Evolutionary conservation across 2,329 filamentous ascomycete genomes (phyloP).

Genomic region (Ascochyta viciae-villosae): DNA sequence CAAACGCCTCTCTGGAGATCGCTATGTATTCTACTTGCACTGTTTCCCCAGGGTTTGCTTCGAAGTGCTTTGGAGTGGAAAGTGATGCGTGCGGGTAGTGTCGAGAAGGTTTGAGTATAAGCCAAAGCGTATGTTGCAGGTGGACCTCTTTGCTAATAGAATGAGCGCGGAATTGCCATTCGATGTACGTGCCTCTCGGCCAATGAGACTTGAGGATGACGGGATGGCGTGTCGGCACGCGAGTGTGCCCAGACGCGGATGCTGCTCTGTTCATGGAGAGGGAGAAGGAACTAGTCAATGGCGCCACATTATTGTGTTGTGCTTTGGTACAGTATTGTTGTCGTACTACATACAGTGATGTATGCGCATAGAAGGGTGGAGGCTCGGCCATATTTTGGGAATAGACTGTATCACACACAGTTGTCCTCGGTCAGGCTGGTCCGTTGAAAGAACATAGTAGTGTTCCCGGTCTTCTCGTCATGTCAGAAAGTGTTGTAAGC

Average conservation of each 20-base stretch:
- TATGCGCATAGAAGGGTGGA: no score
- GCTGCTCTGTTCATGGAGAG: not conserved
- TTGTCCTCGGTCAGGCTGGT: no score
- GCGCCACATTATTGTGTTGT: no score
- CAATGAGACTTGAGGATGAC: not conserved
- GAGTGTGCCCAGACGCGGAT: not conserved
- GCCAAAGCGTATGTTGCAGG: not conserved
- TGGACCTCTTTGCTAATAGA: constrained; percentile 14
- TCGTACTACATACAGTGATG: no score
- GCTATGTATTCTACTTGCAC: not conserved
- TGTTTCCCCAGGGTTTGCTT: not conserved
- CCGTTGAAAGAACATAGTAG: no score
- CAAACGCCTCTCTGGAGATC: not conserved
- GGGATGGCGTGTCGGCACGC: no score
- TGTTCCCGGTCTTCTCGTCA: no score
- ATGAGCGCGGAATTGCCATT: not conserved
- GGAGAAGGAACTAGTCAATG: no score
- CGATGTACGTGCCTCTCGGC: not conserved
- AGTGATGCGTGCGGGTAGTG: constrained; percentile 6
- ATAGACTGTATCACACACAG: no score
- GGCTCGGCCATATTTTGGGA: no score
- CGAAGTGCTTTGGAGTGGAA: not conserved
- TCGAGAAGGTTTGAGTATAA: not conserved
- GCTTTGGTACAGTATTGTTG: no score
- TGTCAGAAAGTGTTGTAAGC: no score